Conservation (phyloP, 139 green algal genomes). For the Picochlorum costavermella region DNA sequence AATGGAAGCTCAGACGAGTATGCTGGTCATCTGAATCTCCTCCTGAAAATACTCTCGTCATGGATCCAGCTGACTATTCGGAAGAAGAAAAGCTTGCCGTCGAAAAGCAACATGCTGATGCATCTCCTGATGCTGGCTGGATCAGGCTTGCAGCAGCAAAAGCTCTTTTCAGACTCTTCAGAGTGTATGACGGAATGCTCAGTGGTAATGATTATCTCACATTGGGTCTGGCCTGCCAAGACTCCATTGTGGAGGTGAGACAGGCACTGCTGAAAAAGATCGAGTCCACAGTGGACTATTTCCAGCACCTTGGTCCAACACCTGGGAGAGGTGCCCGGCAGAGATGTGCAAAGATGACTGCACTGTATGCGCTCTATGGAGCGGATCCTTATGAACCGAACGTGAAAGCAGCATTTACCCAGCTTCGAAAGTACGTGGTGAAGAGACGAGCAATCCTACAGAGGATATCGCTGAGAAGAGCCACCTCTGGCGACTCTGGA, state of each 20-base stretch:
- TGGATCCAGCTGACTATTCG: neutral
- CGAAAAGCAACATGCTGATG: conserved; percentile 5
- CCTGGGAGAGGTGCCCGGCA: neutral
- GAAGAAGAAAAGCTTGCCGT: conserved; percentile 9
- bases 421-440: conserved; percentile 26
- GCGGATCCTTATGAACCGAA: conserved; percentile 38
- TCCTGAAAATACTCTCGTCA: neutral
- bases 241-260: conserved; percentile 49
- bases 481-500: conserved; percentile 20
- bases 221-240: conserved; percentile 50
- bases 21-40: neutral
- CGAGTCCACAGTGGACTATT: conserved; percentile 9
- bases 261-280: conserved; percentile 40
- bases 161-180: conserved; percentile 51
- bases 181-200: conserved; percentile 42
- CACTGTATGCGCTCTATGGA: conserved; percentile 49
- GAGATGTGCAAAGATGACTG: conserved; percentile 54
- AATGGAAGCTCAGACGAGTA: conserved; percentile 3
- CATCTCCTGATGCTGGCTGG: conserved; percentile 23
- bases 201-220: conserved; percentile 29
- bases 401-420: conserved; percentile 14
- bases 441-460: conserved; percentile 11
- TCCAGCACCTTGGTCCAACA: neutral
- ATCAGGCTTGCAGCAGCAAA: conserved; percentile 45
- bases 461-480: conserved; percentile 11